Base-by-base conservation (phyloP, 768 basidiomycete genomes). In the Podaxis sp. region DNA sequence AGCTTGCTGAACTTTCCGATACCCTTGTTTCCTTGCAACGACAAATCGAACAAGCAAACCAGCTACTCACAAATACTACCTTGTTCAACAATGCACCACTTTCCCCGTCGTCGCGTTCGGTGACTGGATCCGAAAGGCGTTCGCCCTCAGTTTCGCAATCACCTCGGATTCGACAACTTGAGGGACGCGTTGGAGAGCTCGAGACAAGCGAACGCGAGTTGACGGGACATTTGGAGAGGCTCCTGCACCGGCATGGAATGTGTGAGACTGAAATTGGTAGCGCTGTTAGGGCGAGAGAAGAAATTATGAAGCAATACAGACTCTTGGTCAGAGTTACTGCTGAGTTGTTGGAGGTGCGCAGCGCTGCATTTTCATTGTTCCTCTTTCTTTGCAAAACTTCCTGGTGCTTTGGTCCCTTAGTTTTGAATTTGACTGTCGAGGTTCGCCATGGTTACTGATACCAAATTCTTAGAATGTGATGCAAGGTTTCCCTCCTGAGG, bases 281-380 rank as follows among this genome's bases (percentile, higher is more conserved):
- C 20, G 74, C 73, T 4, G 64, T 79, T 60, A 65, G 67, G 33
- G 76, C 76, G 38, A 71, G 77, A 46, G 72, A 75, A 24, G 73
- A 69, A 2, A 70, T 72, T 3, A 68, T 74, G 48, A 68, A 60
- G 28, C 78, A 74, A 60, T 63, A 79, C 68, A 75, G 53, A 61
- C 74, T 78, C 53, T 71, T 80, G 30, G 71, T 74, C 20, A 78
- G 74, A 63, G 76, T 82, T 13, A 72, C 84, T 58, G 67, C 72
- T 41, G 76, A 79, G 62, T 69, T 85, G 26, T 48, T 61, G 30
- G 40, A 61, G 52, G 60, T 55, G 20, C 22, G 60, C 46, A 15
- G 6, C 5, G 7, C n/a, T 46, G 17, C 20, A 6, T 46, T 20
- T n/a, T 8, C 20, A 3, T 38, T 56, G 11, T 56, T 40, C 20